Evolutionary conservation across 495 filamentous ascomycete genomes (phyloP).

Genomic region (Penicillium fimorum): DNA sequence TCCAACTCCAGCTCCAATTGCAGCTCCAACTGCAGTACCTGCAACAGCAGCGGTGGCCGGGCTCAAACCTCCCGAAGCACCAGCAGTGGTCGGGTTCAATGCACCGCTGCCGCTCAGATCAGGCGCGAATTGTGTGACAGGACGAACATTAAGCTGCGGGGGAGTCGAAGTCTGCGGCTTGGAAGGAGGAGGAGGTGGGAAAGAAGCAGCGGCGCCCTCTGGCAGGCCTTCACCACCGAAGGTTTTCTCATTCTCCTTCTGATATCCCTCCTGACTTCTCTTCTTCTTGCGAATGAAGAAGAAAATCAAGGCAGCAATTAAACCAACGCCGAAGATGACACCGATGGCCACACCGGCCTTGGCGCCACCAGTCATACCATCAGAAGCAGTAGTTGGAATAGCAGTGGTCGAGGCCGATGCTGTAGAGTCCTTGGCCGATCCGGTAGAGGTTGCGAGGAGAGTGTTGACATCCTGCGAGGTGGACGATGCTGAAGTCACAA

Average conservation of each 20-base stretch:
- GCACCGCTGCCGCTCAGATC: slow-evolving; percentile 50
- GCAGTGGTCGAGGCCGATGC: slow-evolving; percentile 21
- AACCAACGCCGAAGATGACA: slow-evolving; percentile 61
- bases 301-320: slow-evolving; percentile 59
- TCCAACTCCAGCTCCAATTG: slow-evolving; percentile 9
- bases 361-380: slow-evolving; percentile 46
- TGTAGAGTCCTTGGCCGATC: slow-evolving; percentile 15
- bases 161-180: slow-evolving; percentile 53
- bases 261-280: slow-evolving; percentile 53
- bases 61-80: slow-evolving; percentile 26
- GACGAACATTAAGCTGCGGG: slow-evolving; percentile 80
- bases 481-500: slow-evolving; percentile 23
- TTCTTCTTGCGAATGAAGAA: slow-evolving; percentile 66
- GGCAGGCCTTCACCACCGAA: slow-evolving; percentile 30
- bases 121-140: slow-evolving; percentile 83
- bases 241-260: slow-evolving; percentile 51
- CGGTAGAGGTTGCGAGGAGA: slow-evolving; percentile 13
- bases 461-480: slow-evolving; percentile 18
- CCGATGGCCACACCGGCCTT: slow-evolving; percentile 86
- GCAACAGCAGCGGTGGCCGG: slow-evolving; percentile 28
- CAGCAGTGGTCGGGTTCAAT: slow-evolving; percentile 36
- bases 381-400: slow-evolving; percentile 7
- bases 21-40: slow-evolving; percentile 13
- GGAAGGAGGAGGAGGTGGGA: slow-evolving; percentile 36
- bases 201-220: slow-evolving; percentile 28